A percentile compares a stretch with the other conserved stretches of the same genome.
These are phyloP conservation scores for Chytriomyces hyalinus DNA, from an alignment of 192 early-diverging fungal genomes.

Conservation along the genomic window DNA sequence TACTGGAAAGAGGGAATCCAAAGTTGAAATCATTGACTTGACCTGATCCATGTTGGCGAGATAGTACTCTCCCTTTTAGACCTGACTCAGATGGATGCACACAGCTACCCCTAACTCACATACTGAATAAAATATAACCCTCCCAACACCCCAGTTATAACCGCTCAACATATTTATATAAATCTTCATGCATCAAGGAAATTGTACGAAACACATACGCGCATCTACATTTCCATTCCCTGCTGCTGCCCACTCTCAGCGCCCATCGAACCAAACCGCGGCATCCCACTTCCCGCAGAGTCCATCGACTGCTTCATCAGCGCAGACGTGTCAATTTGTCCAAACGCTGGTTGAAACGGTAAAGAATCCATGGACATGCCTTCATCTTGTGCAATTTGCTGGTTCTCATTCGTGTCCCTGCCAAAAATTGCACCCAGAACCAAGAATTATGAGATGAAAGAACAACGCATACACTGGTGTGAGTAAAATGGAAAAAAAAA, in stretches of 20 bases:
- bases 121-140: too few relatives aligned
- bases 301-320: conserved; percentile 23
- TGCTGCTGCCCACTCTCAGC: background rate
- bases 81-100: too few relatives aligned
- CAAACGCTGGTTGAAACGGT: conserved; percentile 33
- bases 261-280: background rate
- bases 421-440: background rate
- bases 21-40: too few relatives aligned
- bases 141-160: too few relatives aligned
- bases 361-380: background rate
- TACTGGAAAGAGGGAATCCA: too few relatives aligned
- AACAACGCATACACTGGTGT: background rate
- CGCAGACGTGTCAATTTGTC: conserved; percentile 27
- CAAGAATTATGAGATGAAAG: background rate
- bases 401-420: conserved; percentile 13
- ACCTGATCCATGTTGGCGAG: too few relatives aligned
- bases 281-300: background rate
- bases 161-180: too few relatives aligned
- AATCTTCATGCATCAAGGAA: too few relatives aligned
- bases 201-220: too few relatives aligned
- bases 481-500: background rate
- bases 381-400: conserved; percentile 19
- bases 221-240: too few relatives aligned
- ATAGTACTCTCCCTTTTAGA: too few relatives aligned
- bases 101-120: too few relatives aligned